A percentile compares a stretch with the other conserved stretches of the same genome.
Evolutionary conservation across 2,329 filamentous ascomycete genomes (phyloP).

Genomic region (Penicillium freii): DNA sequence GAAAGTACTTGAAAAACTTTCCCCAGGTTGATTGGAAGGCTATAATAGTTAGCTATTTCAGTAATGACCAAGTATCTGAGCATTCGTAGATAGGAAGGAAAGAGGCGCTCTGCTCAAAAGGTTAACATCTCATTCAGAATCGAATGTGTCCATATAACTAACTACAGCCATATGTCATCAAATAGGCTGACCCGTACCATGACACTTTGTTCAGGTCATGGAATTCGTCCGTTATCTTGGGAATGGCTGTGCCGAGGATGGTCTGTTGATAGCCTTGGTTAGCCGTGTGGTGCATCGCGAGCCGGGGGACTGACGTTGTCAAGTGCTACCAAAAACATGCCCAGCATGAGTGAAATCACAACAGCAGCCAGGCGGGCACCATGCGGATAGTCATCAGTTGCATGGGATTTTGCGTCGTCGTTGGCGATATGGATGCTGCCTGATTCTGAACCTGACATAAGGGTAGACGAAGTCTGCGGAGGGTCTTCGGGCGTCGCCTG

Average conservation of each 20-base stretch:
- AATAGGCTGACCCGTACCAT: slow-evolving; percentile 40
- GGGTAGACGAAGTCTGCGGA: not conserved
- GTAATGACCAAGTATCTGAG: not conserved
- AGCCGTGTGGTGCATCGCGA: not conserved
- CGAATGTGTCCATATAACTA: not conserved
- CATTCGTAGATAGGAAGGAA: not conserved
- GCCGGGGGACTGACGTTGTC: not conserved
- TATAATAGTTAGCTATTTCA: slow-evolving; percentile 12
- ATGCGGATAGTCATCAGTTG: not conserved
- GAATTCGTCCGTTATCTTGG: slow-evolving; percentile 30
- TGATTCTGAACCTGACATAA: not conserved
- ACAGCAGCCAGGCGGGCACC: not conserved
- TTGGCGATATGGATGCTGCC: not conserved
- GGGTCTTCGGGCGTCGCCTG: not conserved
- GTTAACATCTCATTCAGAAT: not conserved
- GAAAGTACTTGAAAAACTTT: slow-evolving; percentile 33
- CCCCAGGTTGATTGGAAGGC: slow-evolving; percentile 36
- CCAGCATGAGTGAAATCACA: not conserved
- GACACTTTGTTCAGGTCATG: slow-evolving; percentile 30
- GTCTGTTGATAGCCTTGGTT: not conserved
- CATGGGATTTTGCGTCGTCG: not conserved
- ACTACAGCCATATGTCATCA: slow-evolving; percentile 28
- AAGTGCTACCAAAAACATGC: not conserved
- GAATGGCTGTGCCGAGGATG: slow-evolving; percentile 20
- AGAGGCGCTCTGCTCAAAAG: not conserved